Evolutionary conservation across 2,329 filamentous ascomycete species (phyloP), one percentile per base, ranked within the genome.

Genomic region (Aspergillus unguis): DNA sequence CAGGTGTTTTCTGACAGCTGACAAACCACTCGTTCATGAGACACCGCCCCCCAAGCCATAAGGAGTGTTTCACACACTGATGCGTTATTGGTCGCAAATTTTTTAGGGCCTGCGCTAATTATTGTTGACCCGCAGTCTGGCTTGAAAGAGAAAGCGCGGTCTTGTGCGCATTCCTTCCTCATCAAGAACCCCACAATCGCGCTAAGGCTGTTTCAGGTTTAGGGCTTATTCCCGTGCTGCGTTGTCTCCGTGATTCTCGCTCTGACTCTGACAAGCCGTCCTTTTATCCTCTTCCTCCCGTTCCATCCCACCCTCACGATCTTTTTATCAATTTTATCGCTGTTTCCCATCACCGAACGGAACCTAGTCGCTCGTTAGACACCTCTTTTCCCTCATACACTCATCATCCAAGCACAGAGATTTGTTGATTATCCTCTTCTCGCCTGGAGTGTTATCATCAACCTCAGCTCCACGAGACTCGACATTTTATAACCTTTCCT

Each of bases 361-460:
- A 29, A 44, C 17, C 17, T 52, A 54, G 56, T 61, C 59, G 52
- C 50, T 61, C 59, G 59, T 60, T 61, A 57, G 54, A 33, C 29
- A 48, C 52, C 52, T 56, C 53, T 48, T 50, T 41, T 29, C 45
- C 31, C 33, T 17, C 17, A 17, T 17, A 17, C 17, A 17, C 17
- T 17, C 17, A 17, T 17, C 17, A 17, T 17, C 17, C 17, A 17
- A 17, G 17, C 17, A 17, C 17, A 17, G 17, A 17, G 17, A 17
- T 17, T 17, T 17, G 17, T 17, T 17, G 17, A 17, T 17, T 17
- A 42, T 28, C 29, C 10, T 26, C 26, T 2, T 46, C 43, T 29
- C 32, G 11, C 43, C 29, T 37, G 28, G 5, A 17, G 28, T 41
- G 49, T 45, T n/a, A 41, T 28, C 33, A 41, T 48, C 50, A 48